Evolutionary conservation across 352 stramenopile genomes (phyloP), one percentile per base, ranked within the genome.

Genomic region (Thalassiosira hispida): DNA sequence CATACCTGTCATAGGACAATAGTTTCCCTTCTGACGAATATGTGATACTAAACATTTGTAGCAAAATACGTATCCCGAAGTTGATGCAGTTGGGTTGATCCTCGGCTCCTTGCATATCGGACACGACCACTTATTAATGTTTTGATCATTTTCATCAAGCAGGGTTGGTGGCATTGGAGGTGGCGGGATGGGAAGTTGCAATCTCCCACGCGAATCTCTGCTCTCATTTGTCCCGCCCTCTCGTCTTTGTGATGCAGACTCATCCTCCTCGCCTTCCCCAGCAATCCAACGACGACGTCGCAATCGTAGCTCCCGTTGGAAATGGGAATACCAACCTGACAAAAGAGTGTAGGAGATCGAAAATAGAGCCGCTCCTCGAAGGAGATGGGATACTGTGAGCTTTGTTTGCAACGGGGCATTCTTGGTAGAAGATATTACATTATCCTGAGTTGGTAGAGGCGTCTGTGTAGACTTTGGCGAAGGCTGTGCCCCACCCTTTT

Each of bases 11-110:
- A 91, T 44, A 18, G 87, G 87, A 62, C 87, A 92, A 33, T 63
- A 70, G 18, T 73, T 44, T 46, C 63, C 73, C 33, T 76, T 55
- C 42, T 81, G 35, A n/a, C 79, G 56, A 18, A 92, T 60, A 64
- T 81, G 74, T 18, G 60, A 53, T 14, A 87, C 53, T 27, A 92
- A 56, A 46, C 87, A 92, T 63, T 77, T 79, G 51, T 86, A 80
- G 52, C 87, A 92, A 73, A 88, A 92, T 9, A 92, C 84, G 77
- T 85, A 90, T 49, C 87, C 87, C 51, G 81, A 85, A 14, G 79
- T 84, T 1, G 84, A 83, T 62, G 82, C 84, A 22, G 87, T 84
- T 1, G 87, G 87, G 46, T 88, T 80, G 20, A 90, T 79, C 52
- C 84, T 49, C 61, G 79, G 61, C 69, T 84, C 60, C 22, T 80